Base-by-base conservation (phyloP, 2,329 filamentous ascomycete genomes). In the Stagonosporopsis cucurbitacearum region DNA sequence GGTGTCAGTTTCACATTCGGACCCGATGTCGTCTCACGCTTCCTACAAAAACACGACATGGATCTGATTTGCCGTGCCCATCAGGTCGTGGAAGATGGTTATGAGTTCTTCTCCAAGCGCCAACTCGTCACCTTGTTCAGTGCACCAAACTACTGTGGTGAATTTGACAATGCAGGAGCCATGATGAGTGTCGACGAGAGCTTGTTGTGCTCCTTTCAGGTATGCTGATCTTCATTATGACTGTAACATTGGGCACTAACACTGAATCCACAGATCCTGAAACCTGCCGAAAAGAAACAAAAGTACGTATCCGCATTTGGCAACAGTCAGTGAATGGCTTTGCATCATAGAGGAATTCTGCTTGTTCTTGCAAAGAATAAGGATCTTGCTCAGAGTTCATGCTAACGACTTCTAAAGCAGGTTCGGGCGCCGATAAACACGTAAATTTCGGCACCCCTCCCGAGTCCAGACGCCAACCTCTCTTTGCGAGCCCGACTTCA, bases 141-240 rank as follows among this genome's bases (percentile, higher is more conserved):
- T 74, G 95, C 95, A 49, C 95, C 95, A 66, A 99, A 99, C 82
- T 99, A 99, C 84, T 99, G 94, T 72, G 94, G 94, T 78, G 95
- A 99, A 81, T 99, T 99, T 75, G 95, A 99, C 84, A 99, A 99
- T 75, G 94, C 94, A 49, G 95, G 95, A 76, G 95, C 95, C 64
- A 98, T 99, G 94, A 98, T 99, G 95, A 97, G 93, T 75, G 95
- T 99, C 35, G 95, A 98, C 76, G 95, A 98, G 84, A 97, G 93
- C 78, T 81, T 99, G 79, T 84, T 99, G 73, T 99, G 95, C 84
- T 97, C 93, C 62, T 99, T 99, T 89, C 95, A 98, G 90, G 91
- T 95, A 78, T 55, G 79, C 69, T 28, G 11, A 33, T 5, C 19
- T 30, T 17, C 23, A 42, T 8, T 1, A 32, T 19, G 2, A 40